Evolutionary conservation across 768 basidiomycete species (phyloP).

Genomic region (Tephrocybe rancida): DNA sequence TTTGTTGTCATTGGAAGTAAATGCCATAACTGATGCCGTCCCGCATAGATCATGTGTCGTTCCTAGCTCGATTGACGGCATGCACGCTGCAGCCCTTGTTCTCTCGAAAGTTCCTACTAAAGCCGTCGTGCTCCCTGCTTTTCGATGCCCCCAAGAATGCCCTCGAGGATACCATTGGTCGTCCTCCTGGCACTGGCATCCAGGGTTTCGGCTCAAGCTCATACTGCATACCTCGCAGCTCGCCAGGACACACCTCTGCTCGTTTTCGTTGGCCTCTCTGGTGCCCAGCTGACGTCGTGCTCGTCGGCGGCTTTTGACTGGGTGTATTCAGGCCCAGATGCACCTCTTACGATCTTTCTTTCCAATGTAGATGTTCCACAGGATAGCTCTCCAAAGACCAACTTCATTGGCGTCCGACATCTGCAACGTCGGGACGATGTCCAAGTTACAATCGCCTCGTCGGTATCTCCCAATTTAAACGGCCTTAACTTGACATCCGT

Average conservation of each 20-base stretch:
- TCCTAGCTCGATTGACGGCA: no score
- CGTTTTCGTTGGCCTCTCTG: conserved; percentile 17
- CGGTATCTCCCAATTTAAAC: conserved; percentile 25
- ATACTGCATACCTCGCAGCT: not conserved
- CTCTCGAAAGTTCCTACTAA: no score
- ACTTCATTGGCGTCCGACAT: conserved; percentile 5
- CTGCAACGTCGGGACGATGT: conserved; percentile 21
- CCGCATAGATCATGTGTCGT: no score
- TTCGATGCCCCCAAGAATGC: conserved; percentile 4
- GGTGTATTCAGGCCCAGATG: conserved; percentile 37
- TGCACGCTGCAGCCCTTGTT: no score
- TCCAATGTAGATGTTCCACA: conserved; percentile 39
- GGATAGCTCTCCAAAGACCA: conserved; percentile 8
- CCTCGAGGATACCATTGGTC: conserved; percentile 6
- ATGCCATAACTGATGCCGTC: no score
- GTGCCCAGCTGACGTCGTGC: conserved; percentile 28
- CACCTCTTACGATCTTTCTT: conserved; percentile 34
- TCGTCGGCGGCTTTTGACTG: conserved; percentile 31
- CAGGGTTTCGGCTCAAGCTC: not conserved
- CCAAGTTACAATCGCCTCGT: conserved; percentile 24
- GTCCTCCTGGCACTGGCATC: conserved; percentile 5
- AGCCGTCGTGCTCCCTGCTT: conserved; percentile 1
- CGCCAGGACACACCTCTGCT: conserved; percentile 21
- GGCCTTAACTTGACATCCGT: conserved; percentile 48
- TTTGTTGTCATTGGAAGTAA: no score